Base-by-base conservation (phyloP, 306 rosid genomes). In the Calophaca sinica region DNA sequence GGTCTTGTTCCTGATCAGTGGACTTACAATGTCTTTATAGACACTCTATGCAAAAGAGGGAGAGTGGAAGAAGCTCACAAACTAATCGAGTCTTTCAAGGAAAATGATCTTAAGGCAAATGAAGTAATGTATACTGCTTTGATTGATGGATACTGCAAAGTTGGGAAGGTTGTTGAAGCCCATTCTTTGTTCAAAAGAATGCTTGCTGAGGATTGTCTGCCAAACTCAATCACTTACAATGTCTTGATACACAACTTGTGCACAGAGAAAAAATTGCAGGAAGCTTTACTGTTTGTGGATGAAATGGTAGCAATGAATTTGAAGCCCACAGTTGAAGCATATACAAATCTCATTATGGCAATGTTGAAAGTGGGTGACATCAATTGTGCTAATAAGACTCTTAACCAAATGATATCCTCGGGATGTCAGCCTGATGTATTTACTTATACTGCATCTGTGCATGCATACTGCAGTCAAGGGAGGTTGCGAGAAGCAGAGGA, bases 81-180 rank as follows among this genome's bases (percentile, higher is more conserved):
- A 58, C 80, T 88, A 51, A 79, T 88, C 20, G 82, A 74, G 39
- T 86, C 89, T 53, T 81, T 81, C 11, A 66, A 77, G 75, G 89
- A 61, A 73, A 87, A 80, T 46, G 88, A 86, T 39, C 58, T 89
- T 57, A 82, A 80, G 51, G 68, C 81, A 44, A 89, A 89, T 79
- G 87, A 86, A 64, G 94, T 88, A 60, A 87, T 87, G 15, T 89
- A 82, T 77, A 87, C 92, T 46, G 79, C 88, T 71, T 76, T 91
- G 79, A 83, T 91, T 75, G 84, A 87, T 69, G 96, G 94, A 51
- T 84, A 85, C 35, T 86, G 90, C 86, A 87, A 86, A 85, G 73
- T 32, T 77, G 92, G 92, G 71, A 89, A 86, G 82, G 62, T 83
- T 32, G 71, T 55, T 64, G 82, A 82, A 68, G 90, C 90, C 49